phyloP scores from a whole-genome alignment of 495 filamentous ascomycete genomes.

The Penicillium soppii region DNA sequence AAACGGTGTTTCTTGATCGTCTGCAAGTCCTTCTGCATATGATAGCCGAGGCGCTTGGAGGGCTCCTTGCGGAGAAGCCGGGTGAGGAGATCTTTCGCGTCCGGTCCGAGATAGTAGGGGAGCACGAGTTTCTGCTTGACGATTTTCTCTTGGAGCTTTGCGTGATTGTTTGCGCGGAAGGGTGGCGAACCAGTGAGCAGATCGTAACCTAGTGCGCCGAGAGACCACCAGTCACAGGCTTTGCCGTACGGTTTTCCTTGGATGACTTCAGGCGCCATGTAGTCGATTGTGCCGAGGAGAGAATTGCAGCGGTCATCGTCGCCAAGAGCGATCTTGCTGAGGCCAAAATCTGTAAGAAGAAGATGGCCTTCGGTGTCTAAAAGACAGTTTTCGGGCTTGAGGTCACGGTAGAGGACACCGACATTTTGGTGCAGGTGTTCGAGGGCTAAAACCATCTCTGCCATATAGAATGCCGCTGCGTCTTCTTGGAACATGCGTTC shows the following conservation, averaged over 20 bases:
- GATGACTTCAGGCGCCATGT: slow-evolving; percentile 98
- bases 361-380: slow-evolving; percentile 89
- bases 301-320: slow-evolving; percentile 79
- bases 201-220: slow-evolving; percentile 88
- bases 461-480: slow-evolving; percentile 94
- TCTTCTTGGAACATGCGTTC: slow-evolving; percentile 91
- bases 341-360: slow-evolving; percentile 92
- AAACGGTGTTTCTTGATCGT: slow-evolving; percentile 92
- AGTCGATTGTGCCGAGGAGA: slow-evolving; percentile 85
- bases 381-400: slow-evolving; percentile 98
- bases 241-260: slow-evolving; percentile 79
- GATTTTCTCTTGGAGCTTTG: slow-evolving; percentile 92
- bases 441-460: slow-evolving; percentile 90
- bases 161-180: slow-evolving; percentile 84
- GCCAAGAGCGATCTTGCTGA: slow-evolving; percentile 90
- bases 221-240: slow-evolving; percentile 97
- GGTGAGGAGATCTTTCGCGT: slow-evolving; percentile 90
- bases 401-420: slow-evolving; percentile 92
- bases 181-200: slow-evolving; percentile 87
- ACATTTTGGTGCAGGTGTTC: slow-evolving; percentile 88
- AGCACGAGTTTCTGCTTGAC: slow-evolving; percentile 82
- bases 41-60: slow-evolving; percentile 77
- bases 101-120: slow-evolving; percentile 83
- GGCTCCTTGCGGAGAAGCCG: slow-evolving; percentile 90
- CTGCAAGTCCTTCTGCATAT: slow-evolving; percentile 82